Percentiles rank a stretch among this genome's conserved stretches.
Evolutionary conservation across 768 basidiomycete genomes (phyloP).

Genomic region (Daedaleopsis sinensis): DNA sequence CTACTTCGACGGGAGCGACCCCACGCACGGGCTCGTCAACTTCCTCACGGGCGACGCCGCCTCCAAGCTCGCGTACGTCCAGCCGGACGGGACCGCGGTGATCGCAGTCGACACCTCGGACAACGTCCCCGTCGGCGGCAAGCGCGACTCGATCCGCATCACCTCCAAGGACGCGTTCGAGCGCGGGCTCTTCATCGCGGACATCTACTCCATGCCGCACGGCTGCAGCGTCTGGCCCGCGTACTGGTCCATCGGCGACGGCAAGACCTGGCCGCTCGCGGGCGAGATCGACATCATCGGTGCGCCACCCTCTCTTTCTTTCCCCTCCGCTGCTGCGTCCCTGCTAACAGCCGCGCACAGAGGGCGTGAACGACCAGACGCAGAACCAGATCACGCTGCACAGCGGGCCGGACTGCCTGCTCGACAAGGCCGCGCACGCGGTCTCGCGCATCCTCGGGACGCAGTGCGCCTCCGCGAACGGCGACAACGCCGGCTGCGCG

Average conservation of each 20-base stretch:
- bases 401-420: slow-evolving; percentile 41
- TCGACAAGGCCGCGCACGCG: slow-evolving; percentile 31
- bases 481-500: slow-evolving; percentile 45
- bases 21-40: slow-evolving; percentile 70
- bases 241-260: slow-evolving; percentile 45
- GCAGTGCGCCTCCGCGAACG: slow-evolving; percentile 35
- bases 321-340: background rate
- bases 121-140: slow-evolving; percentile 48
- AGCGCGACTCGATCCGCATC: slow-evolving; percentile 69
- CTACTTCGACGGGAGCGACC: slow-evolving; percentile 65
- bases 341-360: slow-evolving; percentile 19
- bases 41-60: slow-evolving; percentile 56
- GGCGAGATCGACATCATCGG: slow-evolving; percentile 35
- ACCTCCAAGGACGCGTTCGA: slow-evolving; percentile 61
- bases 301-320: slow-evolving; percentile 8
- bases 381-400: slow-evolving; percentile 49
- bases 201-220: slow-evolving; percentile 69
- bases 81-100: slow-evolving; percentile 56
- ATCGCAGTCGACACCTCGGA: slow-evolving; percentile 66
- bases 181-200: slow-evolving; percentile 75
- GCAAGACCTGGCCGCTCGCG: slow-evolving; percentile 29
- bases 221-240: slow-evolving; percentile 70
- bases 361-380: slow-evolving; percentile 45
- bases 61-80: slow-evolving; percentile 59
- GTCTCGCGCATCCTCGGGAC: slow-evolving; percentile 33